Conservation (phyloP, 768 basidiomycete genomes). For the Mycena epipterygia region DNA sequence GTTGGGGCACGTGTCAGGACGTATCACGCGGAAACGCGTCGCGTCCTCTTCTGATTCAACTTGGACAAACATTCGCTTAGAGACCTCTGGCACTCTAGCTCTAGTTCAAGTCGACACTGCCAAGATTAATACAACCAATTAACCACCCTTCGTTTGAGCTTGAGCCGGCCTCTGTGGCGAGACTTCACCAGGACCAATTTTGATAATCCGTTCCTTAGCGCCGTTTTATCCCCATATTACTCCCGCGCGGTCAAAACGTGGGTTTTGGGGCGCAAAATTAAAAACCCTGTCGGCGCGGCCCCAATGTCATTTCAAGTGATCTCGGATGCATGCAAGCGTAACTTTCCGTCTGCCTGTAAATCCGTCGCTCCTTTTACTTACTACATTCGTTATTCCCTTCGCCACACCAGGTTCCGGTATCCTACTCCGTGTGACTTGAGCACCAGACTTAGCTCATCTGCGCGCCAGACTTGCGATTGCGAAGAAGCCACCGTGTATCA, state of each 20-base stretch:
- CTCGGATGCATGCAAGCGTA: not conserved
- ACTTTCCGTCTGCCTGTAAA: constrained; percentile 5
- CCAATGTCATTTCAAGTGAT: constrained; percentile 4
- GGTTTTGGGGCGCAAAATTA: constrained; percentile 8
- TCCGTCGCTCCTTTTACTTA: constrained; percentile 5
- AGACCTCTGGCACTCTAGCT: too few species aligned
- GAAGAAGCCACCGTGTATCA: constrained; percentile 12
- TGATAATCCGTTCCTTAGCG: constrained; percentile 7
- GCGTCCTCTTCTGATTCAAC: too few species aligned
- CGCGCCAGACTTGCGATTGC: constrained; percentile 2
- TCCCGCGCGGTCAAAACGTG: constrained; percentile 18
- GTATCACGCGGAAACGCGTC: too few species aligned
- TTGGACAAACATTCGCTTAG: too few species aligned
- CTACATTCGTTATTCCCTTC: constrained; percentile 13
- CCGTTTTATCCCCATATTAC: constrained; percentile 14
- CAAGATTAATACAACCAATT: constrained; percentile 14
- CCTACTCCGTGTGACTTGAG: constrained; percentile 3
- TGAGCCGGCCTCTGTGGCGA: constrained; percentile 17
- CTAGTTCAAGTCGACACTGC: constrained; percentile 13
- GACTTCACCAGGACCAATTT: constrained; percentile 1
- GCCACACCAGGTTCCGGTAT: constrained; percentile 6
- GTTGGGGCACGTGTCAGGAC: too few species aligned
- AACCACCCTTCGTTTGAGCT: constrained; percentile 3
- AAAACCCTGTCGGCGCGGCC: not conserved
- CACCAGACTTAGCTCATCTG: constrained; percentile 19